These are phyloP conservation scores for Ustulina deusta DNA, from an alignment of 2,329 filamentous ascomycete genomes.

Conservation along the genomic window DNA sequence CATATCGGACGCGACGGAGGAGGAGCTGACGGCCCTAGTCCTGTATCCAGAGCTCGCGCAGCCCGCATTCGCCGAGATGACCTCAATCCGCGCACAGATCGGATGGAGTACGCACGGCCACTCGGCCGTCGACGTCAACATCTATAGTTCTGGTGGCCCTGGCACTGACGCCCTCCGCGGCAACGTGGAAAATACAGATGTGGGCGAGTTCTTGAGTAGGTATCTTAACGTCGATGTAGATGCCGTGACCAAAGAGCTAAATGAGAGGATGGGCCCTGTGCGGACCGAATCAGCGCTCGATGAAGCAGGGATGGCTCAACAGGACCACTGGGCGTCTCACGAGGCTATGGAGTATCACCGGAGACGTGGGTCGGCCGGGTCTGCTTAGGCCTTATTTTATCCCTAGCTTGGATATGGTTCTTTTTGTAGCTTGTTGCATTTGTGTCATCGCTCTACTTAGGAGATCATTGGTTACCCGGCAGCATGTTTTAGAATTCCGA, in stretches of 20 bases:
- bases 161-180: constrained; percentile 75
- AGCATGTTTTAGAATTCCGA: neutral
- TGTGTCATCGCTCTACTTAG: neutral
- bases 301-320: constrained; percentile 3
- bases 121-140: constrained; percentile 93
- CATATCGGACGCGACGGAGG: constrained; percentile 76
- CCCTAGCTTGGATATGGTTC: neutral
- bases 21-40: constrained; percentile 77
- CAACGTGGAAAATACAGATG: constrained; percentile 95
- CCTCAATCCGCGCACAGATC: constrained; percentile 87
- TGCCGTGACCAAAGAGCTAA: constrained; percentile 80
- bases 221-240: constrained; percentile 87
- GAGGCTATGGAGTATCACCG: constrained; percentile 41
- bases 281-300: constrained; percentile 23
- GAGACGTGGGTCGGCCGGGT: neutral
- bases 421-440: neutral
- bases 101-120: constrained; percentile 97
- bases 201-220: constrained; percentile 82
- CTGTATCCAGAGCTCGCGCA: constrained; percentile 66
- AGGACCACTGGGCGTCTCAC: constrained; percentile 49
- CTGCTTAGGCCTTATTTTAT: neutral
- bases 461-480: too few relatives aligned
- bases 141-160: constrained; percentile 82
- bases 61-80: constrained; percentile 80
- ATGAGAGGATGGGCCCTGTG: constrained; percentile 61